Conservation (phyloP, 805 yeast genomes). For the Ogataea nakhonphanomensis region DNA sequence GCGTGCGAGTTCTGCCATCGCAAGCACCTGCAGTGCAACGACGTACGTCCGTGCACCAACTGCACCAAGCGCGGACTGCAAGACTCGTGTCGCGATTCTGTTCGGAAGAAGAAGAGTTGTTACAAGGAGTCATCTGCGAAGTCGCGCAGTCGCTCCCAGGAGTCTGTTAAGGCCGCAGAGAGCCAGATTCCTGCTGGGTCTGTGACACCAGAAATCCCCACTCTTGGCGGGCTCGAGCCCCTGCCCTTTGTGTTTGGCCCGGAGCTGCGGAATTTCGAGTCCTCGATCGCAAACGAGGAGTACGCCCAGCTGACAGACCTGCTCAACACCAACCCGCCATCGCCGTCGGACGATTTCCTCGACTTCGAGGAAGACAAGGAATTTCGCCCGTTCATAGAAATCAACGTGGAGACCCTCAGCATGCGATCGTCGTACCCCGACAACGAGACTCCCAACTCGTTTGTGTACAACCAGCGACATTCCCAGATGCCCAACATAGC, state of each 20-base stretch:
- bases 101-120: constrained; percentile 39
- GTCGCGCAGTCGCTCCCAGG: constrained; percentile 1
- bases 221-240: background rate
- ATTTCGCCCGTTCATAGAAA: constrained; percentile 30
- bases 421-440: constrained; percentile 34
- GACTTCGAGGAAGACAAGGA: constrained; percentile 25
- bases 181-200: background rate
- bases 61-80: constrained; percentile 59
- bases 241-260: constrained; percentile 14
- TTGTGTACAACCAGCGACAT: constrained; percentile 49
- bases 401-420: constrained; percentile 25
- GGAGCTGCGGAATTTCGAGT: constrained; percentile 28
- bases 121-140: constrained; percentile 1
- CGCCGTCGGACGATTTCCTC: constrained; percentile 31
- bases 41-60: constrained; percentile 66
- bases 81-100: constrained; percentile 54
- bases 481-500: constrained; percentile 50
- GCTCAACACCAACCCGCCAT: constrained; percentile 34
- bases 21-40: constrained; percentile 72
- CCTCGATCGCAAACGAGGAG: constrained; percentile 39
- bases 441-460: constrained; percentile 38
- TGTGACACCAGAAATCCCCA: background rate
- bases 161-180: background rate
- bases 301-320: constrained; percentile 40
- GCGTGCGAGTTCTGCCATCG: constrained; percentile 74